phyloP scores from a whole-genome alignment of 2,329 filamentous ascomycete species.

The Colletotrichum somersetense region DNA sequence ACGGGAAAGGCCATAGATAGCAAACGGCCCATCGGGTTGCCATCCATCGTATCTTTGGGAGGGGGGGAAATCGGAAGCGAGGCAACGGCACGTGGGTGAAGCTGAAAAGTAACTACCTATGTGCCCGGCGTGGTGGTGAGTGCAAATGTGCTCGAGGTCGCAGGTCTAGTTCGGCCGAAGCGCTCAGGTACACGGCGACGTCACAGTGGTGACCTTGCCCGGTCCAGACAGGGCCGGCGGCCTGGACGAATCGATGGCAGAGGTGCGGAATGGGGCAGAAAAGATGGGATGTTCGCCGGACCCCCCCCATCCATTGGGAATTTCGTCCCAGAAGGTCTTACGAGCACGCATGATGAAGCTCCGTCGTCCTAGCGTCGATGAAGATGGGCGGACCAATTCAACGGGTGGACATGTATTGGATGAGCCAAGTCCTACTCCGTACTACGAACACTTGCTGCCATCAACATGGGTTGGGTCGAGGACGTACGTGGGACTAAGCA shows the following conservation, averaged over 20 bases:
- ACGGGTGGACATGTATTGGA: slow-evolving; percentile 13
- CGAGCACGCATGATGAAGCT: slow-evolving; percentile 1
- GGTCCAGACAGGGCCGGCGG: not conserved
- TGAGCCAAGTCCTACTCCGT: slow-evolving; percentile 17
- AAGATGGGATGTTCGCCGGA: slow-evolving; percentile 20
- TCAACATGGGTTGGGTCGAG: not conserved
- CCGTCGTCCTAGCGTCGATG: slow-evolving; percentile 8
- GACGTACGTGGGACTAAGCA: not conserved
- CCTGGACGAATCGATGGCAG: slow-evolving; percentile 7
- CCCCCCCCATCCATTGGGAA: slow-evolving; percentile 6
- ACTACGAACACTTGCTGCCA: no score
- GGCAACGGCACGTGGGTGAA: not conserved
- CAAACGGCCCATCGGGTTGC: slow-evolving; percentile 5
- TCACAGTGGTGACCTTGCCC: slow-evolving; percentile 26
- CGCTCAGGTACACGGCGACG: slow-evolving; percentile 24
- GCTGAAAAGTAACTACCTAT: not conserved
- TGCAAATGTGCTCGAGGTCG: slow-evolving; percentile 12
- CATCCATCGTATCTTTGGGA: not conserved
- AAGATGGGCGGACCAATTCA: slow-evolving; percentile 3
- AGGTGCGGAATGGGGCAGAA: slow-evolving; percentile 1
- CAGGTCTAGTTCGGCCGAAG: slow-evolving; percentile 33
- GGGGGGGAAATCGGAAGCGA: not conserved
- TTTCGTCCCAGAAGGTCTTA: slow-evolving; percentile 20
- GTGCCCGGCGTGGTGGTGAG: not conserved
- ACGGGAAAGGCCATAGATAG: not conserved